phyloP scores from a whole-genome alignment of 768 basidiomycete genomes.

The Dendrothele bispora region DNA sequence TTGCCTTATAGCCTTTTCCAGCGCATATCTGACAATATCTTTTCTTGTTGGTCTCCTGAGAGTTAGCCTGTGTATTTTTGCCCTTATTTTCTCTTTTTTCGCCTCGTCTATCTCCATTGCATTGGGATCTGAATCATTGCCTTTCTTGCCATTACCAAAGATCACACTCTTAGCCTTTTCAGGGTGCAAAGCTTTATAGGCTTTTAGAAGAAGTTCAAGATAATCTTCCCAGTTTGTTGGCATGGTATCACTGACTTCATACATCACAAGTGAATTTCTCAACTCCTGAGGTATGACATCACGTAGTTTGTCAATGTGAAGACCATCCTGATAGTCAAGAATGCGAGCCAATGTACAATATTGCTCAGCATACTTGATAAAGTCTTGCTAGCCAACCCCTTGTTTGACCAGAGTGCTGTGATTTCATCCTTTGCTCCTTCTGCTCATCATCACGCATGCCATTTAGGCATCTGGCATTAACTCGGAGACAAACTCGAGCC shows the following conservation, averaged over 20 bases:
- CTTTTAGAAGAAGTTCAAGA: not conserved
- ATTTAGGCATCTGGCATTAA: too few species aligned
- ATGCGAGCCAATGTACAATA: constrained; percentile 2
- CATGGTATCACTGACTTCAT: not conserved
- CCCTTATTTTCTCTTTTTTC: constrained; percentile 1
- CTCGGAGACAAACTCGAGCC: too few species aligned
- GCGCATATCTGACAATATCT: constrained; percentile 1
- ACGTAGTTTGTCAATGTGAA: not conserved
- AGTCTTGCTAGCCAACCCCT: not conserved
- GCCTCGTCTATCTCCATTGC: constrained; percentile 5
- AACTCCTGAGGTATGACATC: not conserved
- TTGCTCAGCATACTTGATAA: constrained; percentile 5
- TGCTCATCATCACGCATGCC: too few species aligned
- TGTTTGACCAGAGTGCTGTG: not conserved
- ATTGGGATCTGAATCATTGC: not conserved
- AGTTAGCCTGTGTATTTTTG: constrained; percentile 1
- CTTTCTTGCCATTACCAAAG: constrained; percentile 1
- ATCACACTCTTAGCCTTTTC: constrained; percentile 2
- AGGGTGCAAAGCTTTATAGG: constrained; percentile 5
- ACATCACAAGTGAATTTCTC: not conserved
- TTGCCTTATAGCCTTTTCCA: not conserved
- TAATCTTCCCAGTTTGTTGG: constrained; percentile 2
- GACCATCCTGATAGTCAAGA: not conserved
- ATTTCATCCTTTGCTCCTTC: not conserved
- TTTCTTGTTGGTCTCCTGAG: constrained; percentile 1